Evolutionary conservation across 495 filamentous ascomycete species (phyloP), one percentile per base, ranked within the genome.

Genomic region (Hyaloscypha variabilis): DNA sequence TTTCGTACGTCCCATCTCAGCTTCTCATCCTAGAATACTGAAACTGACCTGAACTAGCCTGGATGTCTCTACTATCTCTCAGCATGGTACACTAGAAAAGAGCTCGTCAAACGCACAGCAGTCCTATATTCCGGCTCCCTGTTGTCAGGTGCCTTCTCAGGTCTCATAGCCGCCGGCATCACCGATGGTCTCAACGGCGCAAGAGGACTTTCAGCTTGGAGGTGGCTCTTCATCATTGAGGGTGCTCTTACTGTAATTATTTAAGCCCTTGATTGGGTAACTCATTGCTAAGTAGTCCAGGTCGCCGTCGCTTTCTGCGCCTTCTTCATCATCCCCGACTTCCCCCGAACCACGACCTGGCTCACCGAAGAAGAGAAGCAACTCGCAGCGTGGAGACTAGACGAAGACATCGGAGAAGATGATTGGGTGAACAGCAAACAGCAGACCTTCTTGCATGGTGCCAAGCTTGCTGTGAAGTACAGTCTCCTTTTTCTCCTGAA

Each of bases 391-490:
- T 91, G 87, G 85, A 78, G 90, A 6, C 72, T 93, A 14, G 83
- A 90, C 63, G 88, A 91, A 67, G 91, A 95, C 73, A 88, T 91
- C 63, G 91, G 92, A 23, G 82, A 88, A 68, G 88, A 90, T 66
- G 90, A 93, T 74, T 89, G 85, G 88, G 76, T 83, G 31, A 82
- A 81, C 39, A 81, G 81, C 58, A 80, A 87, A 39, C 72, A 90
- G 25, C 88, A 81, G 68, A 86, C 86, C 2, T 85, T 91, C 72
- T 80, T 85, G 72, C 77, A 89, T 46, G 91, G 91, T 5, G 78
- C 88, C 13, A 87, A 83, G 69, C 74, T 91, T n/a, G 91, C 90
- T 1, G 82, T 90, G 60, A 71, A 72, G 19, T 91, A 94, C 31
- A 13, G 8, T 34, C 31, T 34, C 31, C 31, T 13, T 13, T 34